phyloP scores from a whole-genome alignment of 768 basidiomycete genomes.

The Suillus bovinus region DNA sequence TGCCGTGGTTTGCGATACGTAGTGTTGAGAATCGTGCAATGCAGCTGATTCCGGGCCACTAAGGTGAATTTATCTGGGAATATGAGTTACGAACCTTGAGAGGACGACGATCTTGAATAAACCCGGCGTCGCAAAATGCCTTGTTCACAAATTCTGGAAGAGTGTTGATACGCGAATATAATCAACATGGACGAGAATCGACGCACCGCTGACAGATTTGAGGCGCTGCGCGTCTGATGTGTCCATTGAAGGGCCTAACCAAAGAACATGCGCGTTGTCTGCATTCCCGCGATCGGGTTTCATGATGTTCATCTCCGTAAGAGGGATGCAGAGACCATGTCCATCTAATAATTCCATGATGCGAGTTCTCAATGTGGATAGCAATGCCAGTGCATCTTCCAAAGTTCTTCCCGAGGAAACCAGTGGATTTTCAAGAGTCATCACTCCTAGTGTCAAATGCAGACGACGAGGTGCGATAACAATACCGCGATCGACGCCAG shows the following conservation, averaged over 20 bases:
- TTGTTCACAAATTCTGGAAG: conserved; percentile 41
- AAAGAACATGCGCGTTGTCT: conserved; percentile 55
- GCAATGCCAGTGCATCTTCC: conserved; percentile 42
- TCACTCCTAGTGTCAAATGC: conserved; percentile 76
- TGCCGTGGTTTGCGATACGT: conserved; percentile 43
- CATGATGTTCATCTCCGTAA: conserved; percentile 55
- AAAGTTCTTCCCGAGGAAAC: conserved; percentile 32
- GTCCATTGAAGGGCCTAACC: conserved; percentile 47
- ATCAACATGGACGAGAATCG: too few species aligned
- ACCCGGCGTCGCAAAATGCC: conserved; percentile 42
- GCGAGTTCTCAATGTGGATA: conserved; percentile 36
- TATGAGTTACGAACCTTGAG: conserved; percentile 42
- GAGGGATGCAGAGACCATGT: conserved; percentile 35
- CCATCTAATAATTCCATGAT: conserved; percentile 43
- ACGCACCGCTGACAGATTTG: conserved; percentile 37
- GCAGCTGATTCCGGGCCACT: conserved; percentile 33
- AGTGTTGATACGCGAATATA: conserved; percentile 10
- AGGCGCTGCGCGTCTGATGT: conserved; percentile 32
- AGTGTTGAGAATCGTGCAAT: conserved; percentile 54
- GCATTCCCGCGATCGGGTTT: conserved; percentile 36
- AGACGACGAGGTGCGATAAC: conserved; percentile 57
- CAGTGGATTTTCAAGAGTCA: conserved; percentile 48
- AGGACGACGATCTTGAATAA: conserved; percentile 47
- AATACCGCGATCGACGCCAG: conserved; percentile 62
- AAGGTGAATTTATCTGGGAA: not conserved